These are phyloP conservation scores for Plasmodium coatneyi DNA, from an alignment of 169 alveolate genomes.

Conservation along the genomic window DNA sequence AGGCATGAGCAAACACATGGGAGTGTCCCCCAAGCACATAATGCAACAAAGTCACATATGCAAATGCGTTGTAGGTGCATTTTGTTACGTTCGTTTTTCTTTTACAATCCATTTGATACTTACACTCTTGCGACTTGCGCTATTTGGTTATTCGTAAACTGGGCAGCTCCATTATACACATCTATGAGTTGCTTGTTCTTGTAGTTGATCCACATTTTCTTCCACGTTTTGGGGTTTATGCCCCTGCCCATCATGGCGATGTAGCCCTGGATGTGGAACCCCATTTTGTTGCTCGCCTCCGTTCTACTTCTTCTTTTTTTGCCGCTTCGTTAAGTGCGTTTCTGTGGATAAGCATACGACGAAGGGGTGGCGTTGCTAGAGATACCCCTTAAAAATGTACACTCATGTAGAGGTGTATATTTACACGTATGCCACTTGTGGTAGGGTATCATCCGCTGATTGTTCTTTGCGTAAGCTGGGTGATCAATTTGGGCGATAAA, in stretches of 20 bases:
- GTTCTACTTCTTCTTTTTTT: not conserved
- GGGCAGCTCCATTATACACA: slow-evolving; percentile 77
- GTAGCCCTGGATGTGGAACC: slow-evolving; percentile 84
- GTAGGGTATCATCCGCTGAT: not conserved
- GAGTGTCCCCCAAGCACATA: not conserved
- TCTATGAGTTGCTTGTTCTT: slow-evolving; percentile 81
- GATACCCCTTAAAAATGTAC: not conserved
- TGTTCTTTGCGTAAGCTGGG: not conserved
- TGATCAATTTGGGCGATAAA: not conserved
- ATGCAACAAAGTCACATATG: not conserved
- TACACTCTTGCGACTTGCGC: slow-evolving; percentile 84
- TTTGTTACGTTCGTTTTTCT: no score
- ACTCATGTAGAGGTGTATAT: slow-evolving; percentile 12
- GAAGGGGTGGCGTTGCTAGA: not conserved
- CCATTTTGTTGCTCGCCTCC: slow-evolving; percentile 65
- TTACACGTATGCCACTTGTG: not conserved
- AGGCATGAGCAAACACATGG: not conserved
- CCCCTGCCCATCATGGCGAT: slow-evolving; percentile 86
- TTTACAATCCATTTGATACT: no score
- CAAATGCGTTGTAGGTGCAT: no score
- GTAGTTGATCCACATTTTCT: slow-evolving; percentile 77
- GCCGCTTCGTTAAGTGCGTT: not conserved
- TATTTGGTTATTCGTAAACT: slow-evolving; percentile 79
- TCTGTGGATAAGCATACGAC: not conserved
- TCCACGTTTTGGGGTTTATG: slow-evolving; percentile 84